A percentile compares a stretch with the other conserved stretches of the same genome.
Conservation (phyloP, 371 early-diverging fungal species). For the Batkoa obscura region DNA sequence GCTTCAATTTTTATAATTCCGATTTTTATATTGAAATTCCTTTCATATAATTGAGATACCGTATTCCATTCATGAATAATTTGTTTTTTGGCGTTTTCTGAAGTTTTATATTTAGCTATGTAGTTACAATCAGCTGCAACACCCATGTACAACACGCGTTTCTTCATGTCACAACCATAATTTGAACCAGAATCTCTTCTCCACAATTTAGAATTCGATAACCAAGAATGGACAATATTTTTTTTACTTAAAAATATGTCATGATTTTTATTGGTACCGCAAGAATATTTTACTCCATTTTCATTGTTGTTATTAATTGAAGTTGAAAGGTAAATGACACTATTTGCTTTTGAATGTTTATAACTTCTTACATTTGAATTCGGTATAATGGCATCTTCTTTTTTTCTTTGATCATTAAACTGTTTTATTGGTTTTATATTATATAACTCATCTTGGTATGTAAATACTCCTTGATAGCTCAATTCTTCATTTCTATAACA, state of each 20-base stretch:
- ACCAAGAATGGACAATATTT: too few species aligned
- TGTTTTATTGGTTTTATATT: conserved; percentile 33
- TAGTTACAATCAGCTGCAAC: conserved; percentile 67
- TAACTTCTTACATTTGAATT: too few species aligned
- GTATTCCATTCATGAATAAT: conserved; percentile 57
- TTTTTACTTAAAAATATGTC: too few species aligned
- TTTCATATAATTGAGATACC: conserved; percentile 67
- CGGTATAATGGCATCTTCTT: too few species aligned
- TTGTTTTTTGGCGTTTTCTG: conserved; percentile 34
- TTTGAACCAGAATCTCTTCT: conserved; percentile 7
- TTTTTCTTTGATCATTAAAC: conserved; percentile 28
- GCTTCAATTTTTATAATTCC: conserved; percentile 68
- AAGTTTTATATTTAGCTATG: conserved; percentile 27
- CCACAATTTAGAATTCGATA: too few species aligned
- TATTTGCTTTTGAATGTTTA: conserved; percentile 7
- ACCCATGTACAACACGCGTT: conserved; percentile 21
- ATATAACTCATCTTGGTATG: conserved; percentile 26
- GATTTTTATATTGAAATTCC: conserved; percentile 72
- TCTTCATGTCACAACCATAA: conserved; percentile 6
- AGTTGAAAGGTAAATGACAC: conserved; percentile 9
- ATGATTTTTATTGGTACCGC: too few species aligned
- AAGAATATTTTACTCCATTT: too few species aligned
- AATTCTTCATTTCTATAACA: neutral
- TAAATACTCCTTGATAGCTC: conserved; percentile 41
- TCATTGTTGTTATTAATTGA: too few species aligned